A percentile compares a stretch with the other conserved stretches of the same genome.
These are phyloP conservation scores for Ilex paraguariensis DNA, from an alignment of 305 asterid genomes.

Conservation along the genomic window DNA sequence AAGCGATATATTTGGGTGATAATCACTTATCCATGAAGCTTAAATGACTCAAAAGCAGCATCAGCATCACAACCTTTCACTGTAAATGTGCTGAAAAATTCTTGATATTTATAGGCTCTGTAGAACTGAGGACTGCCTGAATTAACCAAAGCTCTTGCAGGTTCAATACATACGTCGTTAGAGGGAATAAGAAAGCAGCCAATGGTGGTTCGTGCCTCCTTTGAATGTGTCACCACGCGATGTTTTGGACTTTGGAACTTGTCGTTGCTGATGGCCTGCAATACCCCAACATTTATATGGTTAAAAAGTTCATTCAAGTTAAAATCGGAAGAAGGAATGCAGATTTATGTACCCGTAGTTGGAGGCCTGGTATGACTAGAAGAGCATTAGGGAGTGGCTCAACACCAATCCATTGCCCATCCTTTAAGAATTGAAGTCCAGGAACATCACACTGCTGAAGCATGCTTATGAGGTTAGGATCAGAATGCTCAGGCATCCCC, in stretches of 20 bases:
- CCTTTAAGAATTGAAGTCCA: constrained; percentile 56
- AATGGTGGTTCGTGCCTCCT: constrained; percentile 33
- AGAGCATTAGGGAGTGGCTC: constrained; percentile 41
- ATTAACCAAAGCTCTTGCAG: constrained; percentile 14
- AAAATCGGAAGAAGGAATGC: not conserved
- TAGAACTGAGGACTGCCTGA: not conserved
- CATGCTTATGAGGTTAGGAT: constrained; percentile 59
- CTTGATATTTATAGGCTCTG: not conserved
- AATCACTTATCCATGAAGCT: not conserved
- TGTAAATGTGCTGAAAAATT: not conserved
- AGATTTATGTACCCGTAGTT: constrained; percentile 36
- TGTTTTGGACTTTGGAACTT: constrained; percentile 33
- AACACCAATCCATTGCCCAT: constrained; percentile 50
- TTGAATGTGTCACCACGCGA: constrained; percentile 38
- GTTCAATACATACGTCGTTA: constrained; percentile 24
- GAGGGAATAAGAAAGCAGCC: constrained; percentile 47
- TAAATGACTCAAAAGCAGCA: not conserved
- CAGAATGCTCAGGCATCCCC: constrained; percentile 60
- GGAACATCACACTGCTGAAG: constrained; percentile 51
- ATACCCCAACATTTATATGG: too few relatives aligned
- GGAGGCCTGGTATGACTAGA: constrained; percentile 49
- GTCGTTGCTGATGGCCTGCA: constrained; percentile 46
- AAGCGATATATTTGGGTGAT: too few relatives aligned
- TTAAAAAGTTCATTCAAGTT: not conserved
- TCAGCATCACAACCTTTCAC: not conserved